These are phyloP conservation scores for Prunus mira DNA, from an alignment of 306 rosid species.

Conservation along the genomic window DNA sequence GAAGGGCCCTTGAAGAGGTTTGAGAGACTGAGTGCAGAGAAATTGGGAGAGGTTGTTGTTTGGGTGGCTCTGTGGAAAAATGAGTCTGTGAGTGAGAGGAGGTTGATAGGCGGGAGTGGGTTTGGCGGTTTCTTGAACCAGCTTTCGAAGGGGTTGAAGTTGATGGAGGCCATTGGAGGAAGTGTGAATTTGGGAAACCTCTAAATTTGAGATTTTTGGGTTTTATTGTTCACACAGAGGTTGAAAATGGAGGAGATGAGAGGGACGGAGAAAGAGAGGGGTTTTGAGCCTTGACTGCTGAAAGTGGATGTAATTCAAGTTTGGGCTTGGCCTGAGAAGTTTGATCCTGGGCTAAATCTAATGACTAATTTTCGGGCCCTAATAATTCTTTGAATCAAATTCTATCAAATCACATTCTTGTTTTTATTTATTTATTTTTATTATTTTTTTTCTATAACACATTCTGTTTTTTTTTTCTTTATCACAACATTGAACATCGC, in stretches of 20 bases:
- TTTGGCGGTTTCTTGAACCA: slow-evolving; percentile 77
- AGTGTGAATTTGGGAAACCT: background rate
- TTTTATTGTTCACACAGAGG: background rate
- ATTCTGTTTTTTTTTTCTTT: too few relatives aligned
- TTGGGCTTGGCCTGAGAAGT: background rate
- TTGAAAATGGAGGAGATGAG: background rate
- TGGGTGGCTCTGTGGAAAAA: slow-evolving; percentile 13
- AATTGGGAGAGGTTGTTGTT: slow-evolving; percentile 29
- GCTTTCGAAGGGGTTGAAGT: slow-evolving; percentile 68
- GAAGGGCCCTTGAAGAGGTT: slow-evolving; percentile 26
- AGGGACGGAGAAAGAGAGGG: background rate
- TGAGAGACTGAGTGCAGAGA: slow-evolving; percentile 59
- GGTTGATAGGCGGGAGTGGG: slow-evolving; percentile 50
- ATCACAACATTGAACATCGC: background rate
- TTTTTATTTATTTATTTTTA: background rate
- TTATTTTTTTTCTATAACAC: too few relatives aligned
- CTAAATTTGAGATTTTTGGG: background rate
- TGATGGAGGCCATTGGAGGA: slow-evolving; percentile 68
- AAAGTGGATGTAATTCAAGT: background rate
- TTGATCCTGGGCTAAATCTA: background rate
- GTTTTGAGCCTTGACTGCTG: background rate
- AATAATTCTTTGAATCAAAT: background rate
- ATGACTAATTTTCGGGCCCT: background rate
- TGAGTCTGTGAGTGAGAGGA: slow-evolving; percentile 32
- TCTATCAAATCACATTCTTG: background rate